These are phyloP conservation scores for Drechslera avenae DNA, from an alignment of 2,329 filamentous ascomycete species.

Conservation along the genomic window DNA sequence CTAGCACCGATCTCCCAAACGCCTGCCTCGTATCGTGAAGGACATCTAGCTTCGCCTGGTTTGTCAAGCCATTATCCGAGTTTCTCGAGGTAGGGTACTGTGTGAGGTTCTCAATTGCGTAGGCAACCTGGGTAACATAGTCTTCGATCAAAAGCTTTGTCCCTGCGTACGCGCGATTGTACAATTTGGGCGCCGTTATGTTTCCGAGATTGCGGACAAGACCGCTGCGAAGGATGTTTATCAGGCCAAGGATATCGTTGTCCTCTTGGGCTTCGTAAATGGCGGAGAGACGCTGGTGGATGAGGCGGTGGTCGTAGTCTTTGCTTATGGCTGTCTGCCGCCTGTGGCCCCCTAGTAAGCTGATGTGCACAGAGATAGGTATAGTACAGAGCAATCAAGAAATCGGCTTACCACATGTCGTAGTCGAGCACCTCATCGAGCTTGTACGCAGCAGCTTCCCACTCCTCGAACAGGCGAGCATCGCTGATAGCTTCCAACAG, in stretches of 20 bases:
- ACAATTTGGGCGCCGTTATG: slow-evolving; percentile 80
- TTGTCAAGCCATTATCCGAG: slow-evolving; percentile 62
- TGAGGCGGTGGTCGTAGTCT: slow-evolving; percentile 85
- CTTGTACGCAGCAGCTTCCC: slow-evolving; percentile 81
- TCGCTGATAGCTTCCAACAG: slow-evolving; percentile 69
- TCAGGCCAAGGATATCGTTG: slow-evolving; percentile 73
- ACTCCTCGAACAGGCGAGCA: slow-evolving; percentile 78
- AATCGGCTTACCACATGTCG: slow-evolving; percentile 70
- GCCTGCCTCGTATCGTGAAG: slow-evolving; percentile 86
- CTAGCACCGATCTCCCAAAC: slow-evolving; percentile 82
- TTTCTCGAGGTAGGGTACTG: slow-evolving; percentile 62
- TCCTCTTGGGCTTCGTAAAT: slow-evolving; percentile 72
- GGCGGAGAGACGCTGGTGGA: slow-evolving; percentile 74
- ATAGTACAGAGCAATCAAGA: background rate
- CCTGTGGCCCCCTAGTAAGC: slow-evolving; percentile 56
- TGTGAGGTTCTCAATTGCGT: slow-evolving; percentile 78
- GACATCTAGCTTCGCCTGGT: slow-evolving; percentile 81
- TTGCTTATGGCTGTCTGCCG: slow-evolving; percentile 79
- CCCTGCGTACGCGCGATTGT: slow-evolving; percentile 82
- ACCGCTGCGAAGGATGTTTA: slow-evolving; percentile 79
- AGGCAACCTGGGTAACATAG: slow-evolving; percentile 83
- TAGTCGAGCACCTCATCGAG: slow-evolving; percentile 82
- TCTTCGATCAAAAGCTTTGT: slow-evolving; percentile 91
- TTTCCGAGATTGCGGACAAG: slow-evolving; percentile 86
- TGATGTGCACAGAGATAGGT: background rate